phyloP scores from a whole-genome alignment of 331 rosid species.

The Quercus lobata region DNA sequence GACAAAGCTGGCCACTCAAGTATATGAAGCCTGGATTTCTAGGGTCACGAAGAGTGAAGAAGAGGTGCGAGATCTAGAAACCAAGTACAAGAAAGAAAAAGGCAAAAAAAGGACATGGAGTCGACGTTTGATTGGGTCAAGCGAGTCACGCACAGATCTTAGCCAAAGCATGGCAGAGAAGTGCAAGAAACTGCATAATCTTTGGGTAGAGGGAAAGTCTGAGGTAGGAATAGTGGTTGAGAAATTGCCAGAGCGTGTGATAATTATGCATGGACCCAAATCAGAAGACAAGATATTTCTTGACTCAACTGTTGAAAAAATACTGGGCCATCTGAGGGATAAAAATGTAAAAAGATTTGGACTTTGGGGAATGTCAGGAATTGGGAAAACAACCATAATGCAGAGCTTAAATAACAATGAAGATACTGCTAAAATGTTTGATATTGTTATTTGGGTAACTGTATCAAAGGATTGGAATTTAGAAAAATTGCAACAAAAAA shows the following conservation, averaged over 20 bases:
- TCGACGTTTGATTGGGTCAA: background rate
- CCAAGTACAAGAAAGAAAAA: background rate
- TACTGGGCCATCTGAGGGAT: background rate
- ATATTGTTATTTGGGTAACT: constrained; percentile 23
- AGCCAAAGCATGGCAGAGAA: background rate
- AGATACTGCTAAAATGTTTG: constrained; percentile 26
- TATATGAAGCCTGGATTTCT: too few relatives aligned
- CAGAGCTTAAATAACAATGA: constrained; percentile 29
- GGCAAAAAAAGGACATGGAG: background rate
- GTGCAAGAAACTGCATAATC: background rate
- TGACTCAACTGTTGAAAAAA: background rate
- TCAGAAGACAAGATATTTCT: background rate
- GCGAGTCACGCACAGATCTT: background rate
- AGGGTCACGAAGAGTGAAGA: too few relatives aligned
- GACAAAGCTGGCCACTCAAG: too few relatives aligned
- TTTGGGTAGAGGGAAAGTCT: background rate
- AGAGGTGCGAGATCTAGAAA: background rate
- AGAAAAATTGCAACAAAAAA: constrained; percentile 8
- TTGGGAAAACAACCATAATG: constrained; percentile 28
- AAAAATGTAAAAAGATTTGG: constrained; percentile 19
- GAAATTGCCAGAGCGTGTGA: background rate
- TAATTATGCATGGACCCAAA: background rate
- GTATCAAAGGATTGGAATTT: background rate
- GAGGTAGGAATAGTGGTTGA: background rate
- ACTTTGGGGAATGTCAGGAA: constrained; percentile 21